phyloP scores from a whole-genome alignment of 1,284 basidiomycete genomes.

The Apiotrichum sp. region DNA sequence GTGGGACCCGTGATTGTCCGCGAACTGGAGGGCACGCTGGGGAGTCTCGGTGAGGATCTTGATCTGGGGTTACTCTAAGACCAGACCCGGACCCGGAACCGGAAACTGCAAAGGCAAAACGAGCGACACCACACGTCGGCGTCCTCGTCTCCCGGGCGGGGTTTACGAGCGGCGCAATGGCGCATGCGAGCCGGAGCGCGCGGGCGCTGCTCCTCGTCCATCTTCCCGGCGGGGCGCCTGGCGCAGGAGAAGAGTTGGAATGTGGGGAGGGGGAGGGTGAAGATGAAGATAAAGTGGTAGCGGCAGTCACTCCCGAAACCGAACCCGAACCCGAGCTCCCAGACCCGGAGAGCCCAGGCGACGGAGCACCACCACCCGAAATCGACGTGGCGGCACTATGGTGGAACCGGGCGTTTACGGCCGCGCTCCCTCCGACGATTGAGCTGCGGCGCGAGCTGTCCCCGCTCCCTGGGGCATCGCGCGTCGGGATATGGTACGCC shows the following conservation, averaged over 20 bases:
- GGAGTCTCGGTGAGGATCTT: slow-evolving; percentile 18
- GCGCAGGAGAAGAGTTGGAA: background rate
- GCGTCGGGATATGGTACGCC: slow-evolving; percentile 12
- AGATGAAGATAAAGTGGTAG: background rate
- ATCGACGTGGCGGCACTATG: slow-evolving; percentile 4
- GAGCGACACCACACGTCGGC: slow-evolving; percentile 50
- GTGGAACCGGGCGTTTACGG: slow-evolving; percentile 13
- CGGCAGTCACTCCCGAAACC: too few species aligned
- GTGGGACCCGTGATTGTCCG: slow-evolving; percentile 70
- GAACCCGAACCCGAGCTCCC: too few species aligned
- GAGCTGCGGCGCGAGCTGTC: slow-evolving; percentile 11
- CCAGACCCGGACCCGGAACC: too few species aligned
- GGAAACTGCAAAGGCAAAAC: too few species aligned
- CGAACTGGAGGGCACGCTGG: slow-evolving; percentile 78
- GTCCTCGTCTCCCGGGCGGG: slow-evolving; percentile 68
- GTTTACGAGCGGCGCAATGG: slow-evolving; percentile 62
- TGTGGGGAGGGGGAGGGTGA: background rate
- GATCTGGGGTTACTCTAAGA: too few species aligned
- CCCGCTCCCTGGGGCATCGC: background rate
- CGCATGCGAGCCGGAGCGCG: slow-evolving; percentile 62
- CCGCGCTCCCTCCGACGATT: background rate
- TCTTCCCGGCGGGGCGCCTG: slow-evolving; percentile 52
- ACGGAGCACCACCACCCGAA: background rate
- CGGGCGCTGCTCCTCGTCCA: slow-evolving; percentile 68
- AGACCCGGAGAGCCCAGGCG: background rate